A percentile compares a stretch with the other conserved stretches of the same genome.
phyloP scores from a whole-genome alignment of 2,329 filamentous ascomycete species.

The Pleurostoma richardsiae region DNA sequence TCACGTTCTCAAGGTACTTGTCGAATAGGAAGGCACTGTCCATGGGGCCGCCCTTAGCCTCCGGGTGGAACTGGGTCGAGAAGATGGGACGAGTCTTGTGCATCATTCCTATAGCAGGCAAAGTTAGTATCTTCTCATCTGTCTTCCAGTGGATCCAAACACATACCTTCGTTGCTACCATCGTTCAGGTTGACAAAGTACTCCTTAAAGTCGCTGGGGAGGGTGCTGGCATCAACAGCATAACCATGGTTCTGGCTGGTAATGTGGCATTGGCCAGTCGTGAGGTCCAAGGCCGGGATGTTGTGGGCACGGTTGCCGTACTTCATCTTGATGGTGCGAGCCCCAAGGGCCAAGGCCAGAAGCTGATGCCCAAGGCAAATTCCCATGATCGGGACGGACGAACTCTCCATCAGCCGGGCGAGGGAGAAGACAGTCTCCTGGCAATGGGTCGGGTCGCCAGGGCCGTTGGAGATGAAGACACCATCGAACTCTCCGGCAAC shows the following conservation, averaged over 20 bases:
- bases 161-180: constrained; percentile 81
- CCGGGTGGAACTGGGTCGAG: constrained; percentile 97
- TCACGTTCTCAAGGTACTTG: constrained; percentile 87
- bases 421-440: constrained; percentile 92
- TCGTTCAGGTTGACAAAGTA: constrained; percentile 99
- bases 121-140: constrained; percentile 9
- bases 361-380: constrained; percentile 98
- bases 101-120: constrained; percentile 61
- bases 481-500: constrained; percentile 96
- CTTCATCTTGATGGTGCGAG: constrained; percentile 93
- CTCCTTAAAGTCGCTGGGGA: constrained; percentile 87
- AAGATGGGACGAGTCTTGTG: constrained; percentile 96
- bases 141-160: constrained; percentile 1
- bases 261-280: constrained; percentile 96
- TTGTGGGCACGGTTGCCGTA: constrained; percentile 99
- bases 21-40: constrained; percentile 96
- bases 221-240: constrained; percentile 79
- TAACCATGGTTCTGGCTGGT: constrained; percentile 99
- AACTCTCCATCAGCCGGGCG: constrained; percentile 82
- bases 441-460: constrained; percentile 96
- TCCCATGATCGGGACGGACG: constrained; percentile 89
- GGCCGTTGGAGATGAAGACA: constrained; percentile 98
- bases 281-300: constrained; percentile 91
- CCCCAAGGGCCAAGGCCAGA: constrained; percentile 82
- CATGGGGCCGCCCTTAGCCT: constrained; percentile 94